A percentile compares a stretch with the other conserved stretches of the same genome.
Conservation (phyloP, 75 land plant genomes). For the Selaginella tamariscina region DNA sequence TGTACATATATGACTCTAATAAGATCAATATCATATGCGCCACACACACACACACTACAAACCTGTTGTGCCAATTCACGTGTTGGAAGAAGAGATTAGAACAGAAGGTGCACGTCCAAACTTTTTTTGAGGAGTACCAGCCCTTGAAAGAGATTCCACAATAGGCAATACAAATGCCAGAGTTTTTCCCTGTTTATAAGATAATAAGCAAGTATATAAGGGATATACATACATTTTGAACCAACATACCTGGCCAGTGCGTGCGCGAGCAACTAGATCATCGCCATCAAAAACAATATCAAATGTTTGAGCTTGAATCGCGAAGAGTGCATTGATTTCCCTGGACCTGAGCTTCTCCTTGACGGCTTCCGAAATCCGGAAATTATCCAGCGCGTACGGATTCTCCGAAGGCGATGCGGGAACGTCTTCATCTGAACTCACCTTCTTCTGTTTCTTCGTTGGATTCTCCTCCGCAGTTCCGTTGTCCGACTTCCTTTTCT, state of each 20-base stretch:
- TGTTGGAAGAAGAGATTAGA: conserved; percentile 73
- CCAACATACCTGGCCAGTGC: conserved; percentile 77
- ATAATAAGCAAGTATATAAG: background rate
- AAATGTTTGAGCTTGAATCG: conserved; percentile 92
- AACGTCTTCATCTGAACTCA: too few relatives aligned
- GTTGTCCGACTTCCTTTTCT: conserved; percentile 9
- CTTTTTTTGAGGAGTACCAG: conserved; percentile 26
- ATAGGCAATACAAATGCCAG: conserved; percentile 96
- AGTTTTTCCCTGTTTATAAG: conserved; percentile 83
- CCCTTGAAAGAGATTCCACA: conserved; percentile 60
- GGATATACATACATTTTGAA: background rate
- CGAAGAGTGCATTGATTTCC: conserved; percentile 79
- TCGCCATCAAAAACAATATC: conserved; percentile 50
- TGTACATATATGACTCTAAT: too few relatives aligned
- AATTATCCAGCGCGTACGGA: conserved; percentile 62
- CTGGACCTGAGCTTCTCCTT: conserved; percentile 50
- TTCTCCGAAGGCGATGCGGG: background rate
- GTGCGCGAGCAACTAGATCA: conserved; percentile 90
- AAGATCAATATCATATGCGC: background rate
- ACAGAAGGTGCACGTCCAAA: conserved; percentile 80
- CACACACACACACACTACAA: conserved; percentile 2
- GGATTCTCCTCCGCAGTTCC: conserved; percentile 9
- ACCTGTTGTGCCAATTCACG: conserved; percentile 92
- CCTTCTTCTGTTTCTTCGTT: background rate
- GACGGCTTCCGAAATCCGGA: conserved; percentile 54